Percentiles rank a stretch among this genome's conserved stretches.
phyloP scores from a whole-genome alignment of 768 basidiomycete genomes.

The Podaxis sp. region DNA sequence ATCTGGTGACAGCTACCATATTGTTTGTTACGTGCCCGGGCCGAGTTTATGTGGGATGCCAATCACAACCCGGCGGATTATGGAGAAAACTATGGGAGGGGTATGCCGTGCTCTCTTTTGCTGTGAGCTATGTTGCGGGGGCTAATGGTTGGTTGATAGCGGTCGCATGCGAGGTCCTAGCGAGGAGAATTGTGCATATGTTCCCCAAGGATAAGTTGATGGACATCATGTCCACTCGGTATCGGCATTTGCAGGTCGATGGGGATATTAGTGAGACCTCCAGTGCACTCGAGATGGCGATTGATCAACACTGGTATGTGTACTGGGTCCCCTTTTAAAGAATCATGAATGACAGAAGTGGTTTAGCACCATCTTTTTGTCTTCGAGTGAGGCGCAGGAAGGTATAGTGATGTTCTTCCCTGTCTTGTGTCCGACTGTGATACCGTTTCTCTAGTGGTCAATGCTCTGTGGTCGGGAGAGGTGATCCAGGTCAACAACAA shows the following conservation, averaged over 20 bases:
- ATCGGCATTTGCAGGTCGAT: constrained; percentile 66
- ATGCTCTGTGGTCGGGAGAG: constrained; percentile 79
- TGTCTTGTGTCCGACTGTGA: neutral
- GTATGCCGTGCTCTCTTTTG: constrained; percentile 33
- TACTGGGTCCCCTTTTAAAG: neutral
- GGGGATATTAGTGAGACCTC: constrained; percentile 73
- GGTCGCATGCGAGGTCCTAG: constrained; percentile 80
- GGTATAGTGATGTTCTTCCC: constrained; percentile 37
- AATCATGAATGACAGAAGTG: neutral
- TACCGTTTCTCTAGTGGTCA: constrained; percentile 57
- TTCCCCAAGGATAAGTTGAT: constrained; percentile 61
- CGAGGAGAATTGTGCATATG: constrained; percentile 75
- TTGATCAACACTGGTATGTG: constrained; percentile 82
- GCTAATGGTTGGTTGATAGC: constrained; percentile 38
- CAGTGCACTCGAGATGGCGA: constrained; percentile 86
- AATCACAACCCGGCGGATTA: constrained; percentile 81
- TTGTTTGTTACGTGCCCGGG: constrained; percentile 71
- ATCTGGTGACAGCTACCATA: constrained; percentile 70
- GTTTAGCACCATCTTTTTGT: constrained; percentile 74
- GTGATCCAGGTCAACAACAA: constrained; percentile 78
- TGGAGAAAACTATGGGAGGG: constrained; percentile 81
- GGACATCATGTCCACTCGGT: constrained; percentile 76
- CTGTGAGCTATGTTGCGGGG: neutral
- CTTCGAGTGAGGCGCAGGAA: constrained; percentile 82
- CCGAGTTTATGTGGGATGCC: constrained; percentile 81